A percentile compares a stretch with the other conserved stretches of the same genome.
phyloP scores from a whole-genome alignment of 768 basidiomycete genomes.

The Basidioascus undulatus region DNA sequence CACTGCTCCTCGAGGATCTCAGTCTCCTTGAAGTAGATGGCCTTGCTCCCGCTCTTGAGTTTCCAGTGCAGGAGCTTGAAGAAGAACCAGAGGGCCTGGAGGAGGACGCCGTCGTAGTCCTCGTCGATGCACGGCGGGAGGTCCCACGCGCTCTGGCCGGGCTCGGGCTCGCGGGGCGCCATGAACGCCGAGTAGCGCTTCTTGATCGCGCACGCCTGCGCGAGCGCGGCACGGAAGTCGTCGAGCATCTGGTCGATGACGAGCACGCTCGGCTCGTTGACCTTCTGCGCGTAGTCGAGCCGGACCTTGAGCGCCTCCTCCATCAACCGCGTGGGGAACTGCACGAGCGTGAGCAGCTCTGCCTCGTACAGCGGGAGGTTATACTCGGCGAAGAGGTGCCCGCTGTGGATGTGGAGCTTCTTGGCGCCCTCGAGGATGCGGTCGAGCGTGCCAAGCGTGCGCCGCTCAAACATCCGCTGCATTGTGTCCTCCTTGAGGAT shows the following conservation, averaged over 20 bases:
- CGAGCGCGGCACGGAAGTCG: conserved; percentile 72
- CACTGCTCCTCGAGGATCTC: conserved; percentile 93
- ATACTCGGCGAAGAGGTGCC: conserved; percentile 54
- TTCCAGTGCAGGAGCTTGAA: conserved; percentile 92
- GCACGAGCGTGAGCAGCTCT: conserved; percentile 70
- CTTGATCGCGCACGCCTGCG: conserved; percentile 82
- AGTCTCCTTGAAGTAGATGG: conserved; percentile 90
- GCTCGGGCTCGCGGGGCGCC: conserved; percentile 56
- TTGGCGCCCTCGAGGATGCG: conserved; percentile 64
- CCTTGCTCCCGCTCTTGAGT: conserved; percentile 71
- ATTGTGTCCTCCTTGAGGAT: conserved; percentile 90
- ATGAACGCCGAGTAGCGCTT: conserved; percentile 82
- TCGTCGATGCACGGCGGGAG: conserved; percentile 67
- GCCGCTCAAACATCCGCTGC: conserved; percentile 73
- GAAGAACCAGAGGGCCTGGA: conserved; percentile 66
- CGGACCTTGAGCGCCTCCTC: conserved; percentile 76
- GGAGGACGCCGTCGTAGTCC: conserved; percentile 70
- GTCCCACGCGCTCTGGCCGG: conserved; percentile 76
- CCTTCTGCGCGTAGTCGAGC: conserved; percentile 63
- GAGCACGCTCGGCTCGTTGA: conserved; percentile 65
- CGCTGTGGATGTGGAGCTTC: conserved; percentile 59
- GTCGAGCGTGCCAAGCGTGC: conserved; percentile 42
- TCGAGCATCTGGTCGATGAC: conserved; percentile 87
- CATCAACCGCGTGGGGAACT: conserved; percentile 87
- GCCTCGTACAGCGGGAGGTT: conserved; percentile 74